Conservation (phyloP, 2,329 filamentous ascomycete species). For the Ceratocystis diversiconidia region DNA sequence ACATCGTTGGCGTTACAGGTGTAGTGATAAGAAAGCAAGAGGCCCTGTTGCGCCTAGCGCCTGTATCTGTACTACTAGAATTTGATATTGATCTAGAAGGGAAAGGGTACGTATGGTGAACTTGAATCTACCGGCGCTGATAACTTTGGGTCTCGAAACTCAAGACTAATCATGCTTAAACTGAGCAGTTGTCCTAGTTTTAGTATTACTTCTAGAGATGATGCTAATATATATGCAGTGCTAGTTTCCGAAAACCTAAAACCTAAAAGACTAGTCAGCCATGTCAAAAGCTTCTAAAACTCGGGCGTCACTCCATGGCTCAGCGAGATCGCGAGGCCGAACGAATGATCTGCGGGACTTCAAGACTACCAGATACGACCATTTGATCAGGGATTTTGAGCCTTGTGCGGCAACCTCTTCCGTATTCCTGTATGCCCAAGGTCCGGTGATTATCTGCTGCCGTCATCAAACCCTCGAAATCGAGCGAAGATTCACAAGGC, state of each 20-base stretch:
- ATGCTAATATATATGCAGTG: slow-evolving; percentile 2
- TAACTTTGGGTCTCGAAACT: background rate
- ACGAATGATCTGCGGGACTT: slow-evolving; percentile 17
- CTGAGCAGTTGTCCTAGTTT: background rate
- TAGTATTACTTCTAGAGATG: too few relatives aligned
- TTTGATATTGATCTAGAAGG: too few relatives aligned
- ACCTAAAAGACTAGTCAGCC: background rate
- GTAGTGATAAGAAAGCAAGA: too few relatives aligned
- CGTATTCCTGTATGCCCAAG: slow-evolving; percentile 79
- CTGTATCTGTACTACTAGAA: too few relatives aligned
- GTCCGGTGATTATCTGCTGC: slow-evolving; percentile 67
- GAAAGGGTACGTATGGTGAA: too few relatives aligned
- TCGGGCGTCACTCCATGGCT: slow-evolving; percentile 13
- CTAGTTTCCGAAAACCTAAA: background rate
- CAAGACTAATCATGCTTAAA: background rate
- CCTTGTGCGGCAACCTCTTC: slow-evolving; percentile 83
- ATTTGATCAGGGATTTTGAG: slow-evolving; percentile 48
- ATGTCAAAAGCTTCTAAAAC: slow-evolving; percentile 14
- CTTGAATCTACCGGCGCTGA: too few relatives aligned
- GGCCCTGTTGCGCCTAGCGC: too few relatives aligned
- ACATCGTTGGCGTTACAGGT: too few relatives aligned
- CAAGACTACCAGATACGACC: slow-evolving; percentile 5
- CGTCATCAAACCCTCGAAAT: slow-evolving; percentile 87
- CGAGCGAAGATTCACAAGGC: slow-evolving; percentile 70
- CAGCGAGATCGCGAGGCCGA: slow-evolving; percentile 13